phyloP scores from a whole-genome alignment of 2,329 filamentous ascomycete genomes.

The Cytospora piceicola region DNA sequence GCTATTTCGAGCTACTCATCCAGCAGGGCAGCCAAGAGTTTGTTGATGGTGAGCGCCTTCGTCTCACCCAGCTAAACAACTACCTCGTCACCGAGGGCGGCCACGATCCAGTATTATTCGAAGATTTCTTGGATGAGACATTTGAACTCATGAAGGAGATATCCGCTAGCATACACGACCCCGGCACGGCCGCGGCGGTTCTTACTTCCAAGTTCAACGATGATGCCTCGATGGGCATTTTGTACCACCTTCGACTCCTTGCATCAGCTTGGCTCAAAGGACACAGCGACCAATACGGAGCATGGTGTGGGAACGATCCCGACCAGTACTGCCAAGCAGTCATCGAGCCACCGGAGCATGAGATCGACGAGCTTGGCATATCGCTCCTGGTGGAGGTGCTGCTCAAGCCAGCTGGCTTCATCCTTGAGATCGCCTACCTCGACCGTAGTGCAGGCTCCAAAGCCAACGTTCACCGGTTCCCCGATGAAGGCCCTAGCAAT shows the following conservation, averaged over 20 bases:
- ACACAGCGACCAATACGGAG: constrained; percentile 69
- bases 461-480: constrained; percentile 73
- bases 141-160: constrained; percentile 69
- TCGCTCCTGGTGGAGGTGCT: constrained; percentile 77
- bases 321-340: constrained; percentile 69
- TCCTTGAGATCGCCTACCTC: constrained; percentile 87
- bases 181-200: constrained; percentile 56
- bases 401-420: constrained; percentile 76
- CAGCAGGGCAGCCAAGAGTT: constrained; percentile 66
- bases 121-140: constrained; percentile 82
- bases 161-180: constrained; percentile 60
- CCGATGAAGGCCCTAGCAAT: constrained; percentile 50
- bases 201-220: constrained; percentile 77
- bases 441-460: constrained; percentile 80
- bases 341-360: constrained; percentile 75
- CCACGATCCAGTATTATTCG: constrained; percentile 70
- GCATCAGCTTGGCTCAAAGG: constrained; percentile 84
- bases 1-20: constrained; percentile 87
- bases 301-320: constrained; percentile 66
- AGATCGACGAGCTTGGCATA: constrained; percentile 91
- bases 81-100: constrained; percentile 74
- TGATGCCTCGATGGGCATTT: constrained; percentile 68
- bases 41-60: constrained; percentile 70
- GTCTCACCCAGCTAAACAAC: constrained; percentile 72
- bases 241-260: constrained; percentile 83